phyloP scores from a whole-genome alignment of 1,139 yeast species.

The Saccharomyces pastorianus region DNA sequence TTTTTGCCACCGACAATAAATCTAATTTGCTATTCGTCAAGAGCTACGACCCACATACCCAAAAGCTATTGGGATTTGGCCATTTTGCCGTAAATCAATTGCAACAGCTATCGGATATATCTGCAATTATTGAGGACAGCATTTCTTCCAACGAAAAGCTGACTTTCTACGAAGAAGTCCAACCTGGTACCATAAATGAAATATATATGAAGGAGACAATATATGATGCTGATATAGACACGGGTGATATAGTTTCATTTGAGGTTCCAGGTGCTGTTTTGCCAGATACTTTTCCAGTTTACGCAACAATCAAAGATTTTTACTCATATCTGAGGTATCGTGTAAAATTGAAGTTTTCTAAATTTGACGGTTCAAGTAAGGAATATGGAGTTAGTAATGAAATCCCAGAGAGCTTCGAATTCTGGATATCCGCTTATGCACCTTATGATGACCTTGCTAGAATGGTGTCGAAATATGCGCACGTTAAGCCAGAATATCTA shows the following conservation, averaged over 20 bases:
- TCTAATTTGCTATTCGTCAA: constrained; percentile 54
- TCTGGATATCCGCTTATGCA: constrained; percentile 64
- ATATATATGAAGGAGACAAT: constrained; percentile 35
- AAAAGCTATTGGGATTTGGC: constrained; percentile 53
- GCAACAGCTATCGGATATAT: constrained; percentile 40
- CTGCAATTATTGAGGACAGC: constrained; percentile 43
- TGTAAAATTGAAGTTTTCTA: constrained; percentile 46
- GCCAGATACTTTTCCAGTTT: constrained; percentile 21
- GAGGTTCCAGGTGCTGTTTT: constrained; percentile 33
- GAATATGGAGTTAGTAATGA: constrained; percentile 37
- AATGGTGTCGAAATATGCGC: constrained; percentile 47
- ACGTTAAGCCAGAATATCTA: constrained; percentile 53
- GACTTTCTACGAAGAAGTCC: constrained; percentile 61
- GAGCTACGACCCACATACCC: constrained; percentile 52
- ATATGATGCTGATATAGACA: constrained; percentile 56
- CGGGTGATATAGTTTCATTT: constrained; percentile 73
- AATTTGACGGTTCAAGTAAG: constrained; percentile 42
- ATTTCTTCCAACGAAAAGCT: constrained; percentile 34
- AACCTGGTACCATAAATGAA: constrained; percentile 51
- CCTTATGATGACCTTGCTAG: constrained; percentile 52
- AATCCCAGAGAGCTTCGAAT: constrained; percentile 36
- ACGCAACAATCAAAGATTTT: constrained; percentile 40
- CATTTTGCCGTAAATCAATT: constrained; percentile 51
- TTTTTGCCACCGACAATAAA: constrained; percentile 29
- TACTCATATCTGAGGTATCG: constrained; percentile 63